Evolutionary conservation across 1,284 basidiomycete genomes (phyloP).

Genomic region (Cystobasidiaceae sp.): DNA sequence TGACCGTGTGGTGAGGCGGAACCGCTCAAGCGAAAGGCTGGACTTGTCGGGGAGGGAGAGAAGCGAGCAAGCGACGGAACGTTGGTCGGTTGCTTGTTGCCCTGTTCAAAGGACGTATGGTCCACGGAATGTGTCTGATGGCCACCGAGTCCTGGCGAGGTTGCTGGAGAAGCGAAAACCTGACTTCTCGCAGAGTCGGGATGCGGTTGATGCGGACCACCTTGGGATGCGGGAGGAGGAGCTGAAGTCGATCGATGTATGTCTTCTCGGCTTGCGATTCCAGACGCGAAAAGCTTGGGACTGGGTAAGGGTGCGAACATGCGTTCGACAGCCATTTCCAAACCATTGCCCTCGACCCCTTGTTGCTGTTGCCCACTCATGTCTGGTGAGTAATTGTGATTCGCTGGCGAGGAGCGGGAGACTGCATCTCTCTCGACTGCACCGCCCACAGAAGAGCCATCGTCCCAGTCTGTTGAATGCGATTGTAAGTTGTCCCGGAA

Average conservation of each 20-base stretch:
- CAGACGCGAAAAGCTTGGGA: background rate
- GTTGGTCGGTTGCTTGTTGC: background rate
- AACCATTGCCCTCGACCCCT: conserved; percentile 8
- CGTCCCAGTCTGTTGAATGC: conserved; percentile 17
- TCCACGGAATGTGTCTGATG: no score
- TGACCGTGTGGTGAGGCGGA: background rate
- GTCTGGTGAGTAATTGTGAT: background rate
- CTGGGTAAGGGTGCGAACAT: conserved; percentile 27
- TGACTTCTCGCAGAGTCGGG: background rate
- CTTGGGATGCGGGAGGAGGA: background rate
- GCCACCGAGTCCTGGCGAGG: conserved; percentile 9
- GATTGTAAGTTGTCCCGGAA: conserved; percentile 9
- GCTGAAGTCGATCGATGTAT: conserved; percentile 22
- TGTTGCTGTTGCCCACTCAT: background rate
- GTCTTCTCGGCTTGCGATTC: background rate
- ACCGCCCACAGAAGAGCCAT: conserved; percentile 9
- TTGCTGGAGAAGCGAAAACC: conserved; percentile 7
- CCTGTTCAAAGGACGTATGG: no score
- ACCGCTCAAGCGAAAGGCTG: no score
- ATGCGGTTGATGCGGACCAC: background rate
- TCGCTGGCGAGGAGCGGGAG: conserved; percentile 11
- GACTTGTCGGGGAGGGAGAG: conserved; percentile 17
- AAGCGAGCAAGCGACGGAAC: background rate
- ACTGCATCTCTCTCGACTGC: background rate
- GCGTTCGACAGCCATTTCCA: conserved; percentile 25